Evolutionary conservation across 768 basidiomycete species (phyloP).

Genomic region (Aureoboletus auriporus): DNA sequence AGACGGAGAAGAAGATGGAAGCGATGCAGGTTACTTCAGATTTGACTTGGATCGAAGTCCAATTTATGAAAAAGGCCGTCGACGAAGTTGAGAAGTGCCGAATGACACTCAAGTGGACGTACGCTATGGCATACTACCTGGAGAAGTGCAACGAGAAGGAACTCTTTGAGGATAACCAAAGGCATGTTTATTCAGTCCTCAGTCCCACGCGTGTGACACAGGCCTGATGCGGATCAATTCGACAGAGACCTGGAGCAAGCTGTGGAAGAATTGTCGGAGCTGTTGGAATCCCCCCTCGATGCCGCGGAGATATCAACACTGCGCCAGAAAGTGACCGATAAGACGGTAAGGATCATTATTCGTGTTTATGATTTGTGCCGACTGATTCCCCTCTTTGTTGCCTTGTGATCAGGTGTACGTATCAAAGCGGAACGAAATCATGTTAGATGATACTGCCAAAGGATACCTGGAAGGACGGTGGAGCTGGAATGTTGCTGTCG

Average conservation of each 20-base stretch:
- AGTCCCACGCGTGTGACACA: background rate
- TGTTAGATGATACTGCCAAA: constrained; percentile 89
- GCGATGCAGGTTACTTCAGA: constrained; percentile 94
- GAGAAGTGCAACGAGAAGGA: constrained; percentile 89
- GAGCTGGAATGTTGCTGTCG: constrained; percentile 72
- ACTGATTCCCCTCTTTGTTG: background rate
- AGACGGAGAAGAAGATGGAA: constrained; percentile 99
- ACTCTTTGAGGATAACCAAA: constrained; percentile 95
- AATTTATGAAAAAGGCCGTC: constrained; percentile 98
- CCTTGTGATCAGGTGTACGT: constrained; percentile 67
- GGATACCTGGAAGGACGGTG: constrained; percentile 86
- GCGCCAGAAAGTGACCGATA: constrained; percentile 92
- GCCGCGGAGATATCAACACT: constrained; percentile 75
- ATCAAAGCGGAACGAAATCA: constrained; percentile 93
- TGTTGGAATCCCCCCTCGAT: constrained; percentile 90
- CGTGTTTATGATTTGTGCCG: background rate
- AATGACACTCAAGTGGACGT: constrained; percentile 98
- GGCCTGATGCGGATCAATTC: background rate
- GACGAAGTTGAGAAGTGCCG: constrained; percentile 88
- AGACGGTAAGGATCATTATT: constrained; percentile 57
- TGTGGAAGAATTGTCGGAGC: constrained; percentile 91
- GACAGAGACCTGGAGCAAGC: constrained; percentile 87
- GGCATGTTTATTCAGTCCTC: constrained; percentile 39
- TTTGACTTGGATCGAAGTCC: constrained; percentile 97
- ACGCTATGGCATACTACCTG: constrained; percentile 98